Evolutionary conservation across 2,329 filamentous ascomycete genomes (phyloP), one percentile per base, ranked within the genome.

Genomic region (Fusarium neocosmosporiellum): DNA sequence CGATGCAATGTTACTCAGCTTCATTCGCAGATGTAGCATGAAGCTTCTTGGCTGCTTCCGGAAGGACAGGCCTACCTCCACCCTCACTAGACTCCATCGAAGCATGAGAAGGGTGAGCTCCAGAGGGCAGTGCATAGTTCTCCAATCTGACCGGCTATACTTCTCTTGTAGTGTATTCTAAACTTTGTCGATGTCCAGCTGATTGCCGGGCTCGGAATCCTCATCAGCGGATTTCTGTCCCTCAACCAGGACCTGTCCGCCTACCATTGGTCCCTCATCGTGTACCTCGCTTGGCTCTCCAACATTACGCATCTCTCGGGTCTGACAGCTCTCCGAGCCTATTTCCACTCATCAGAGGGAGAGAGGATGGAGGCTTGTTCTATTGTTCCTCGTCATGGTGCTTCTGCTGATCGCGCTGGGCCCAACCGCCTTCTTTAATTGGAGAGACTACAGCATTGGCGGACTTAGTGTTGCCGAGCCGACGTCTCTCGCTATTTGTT

Each of bases 361-460:
- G 5, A 59, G 63, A 46, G 59, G 37, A 37, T 43, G 37, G 13
- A 54, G 67, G 1, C 37, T 66, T 2, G 11, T 5, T 29, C 39
- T 62, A 11, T 64, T 67, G 55, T 11, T 46, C 7, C 7, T 33
- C 11, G 14, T 70, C 20, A 16, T 50, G 6, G 29, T 61, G 5
- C 36, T 70, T 18, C 46, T 70, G 13, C 20, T 70, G 2, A 31
- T 54, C 5, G 54, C 67, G 3, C 22, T 66, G 11, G 48, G 37
- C 14, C 67, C 67, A 9, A 70, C 67, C 5, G 14, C 48, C 2
- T 67, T 60, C 37, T 70, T 70, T 24, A 58, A 67, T 13, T 69
- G 58, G 41, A 6, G 10, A 13, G 10, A 13, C 14, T 13, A 16
- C 5, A 33, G 1, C 13, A 6, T 33, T 33, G n/a, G n/a, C n/a